phyloP scores from a whole-genome alignment of 345 rosid genomes.

The Camelina laxa region DNA sequence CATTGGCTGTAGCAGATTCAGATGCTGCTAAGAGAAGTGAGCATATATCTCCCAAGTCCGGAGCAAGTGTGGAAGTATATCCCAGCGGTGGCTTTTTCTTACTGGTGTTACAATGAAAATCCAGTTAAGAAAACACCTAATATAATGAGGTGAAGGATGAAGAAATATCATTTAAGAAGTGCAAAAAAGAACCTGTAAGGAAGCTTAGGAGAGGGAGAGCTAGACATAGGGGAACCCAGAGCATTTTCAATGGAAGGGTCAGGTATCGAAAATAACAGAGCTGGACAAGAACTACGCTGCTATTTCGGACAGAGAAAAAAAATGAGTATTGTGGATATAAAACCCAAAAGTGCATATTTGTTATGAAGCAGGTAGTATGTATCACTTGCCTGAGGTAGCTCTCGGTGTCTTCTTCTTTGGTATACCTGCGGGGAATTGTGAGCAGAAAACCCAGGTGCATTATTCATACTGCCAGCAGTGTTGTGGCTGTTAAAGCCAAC shows the following conservation, averaged over 20 bases:
- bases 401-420: slow-evolving; percentile 46
- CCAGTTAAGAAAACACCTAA: not conserved
- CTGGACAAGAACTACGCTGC: slow-evolving; percentile 25
- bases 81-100: slow-evolving; percentile 30
- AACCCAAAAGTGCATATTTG: not conserved
- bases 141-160: slow-evolving; percentile 6
- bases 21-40: slow-evolving; percentile 36
- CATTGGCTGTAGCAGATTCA: slow-evolving; percentile 15
- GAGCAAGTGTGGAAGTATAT: slow-evolving; percentile 18
- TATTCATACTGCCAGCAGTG: slow-evolving; percentile 6
- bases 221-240: slow-evolving; percentile 29
- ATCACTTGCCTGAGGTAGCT: slow-evolving; percentile 44
- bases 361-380: slow-evolving; percentile 2
- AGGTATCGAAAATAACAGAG: slow-evolving; percentile 12
- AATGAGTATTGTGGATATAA: not conserved
- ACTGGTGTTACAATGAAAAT: slow-evolving; percentile 11
- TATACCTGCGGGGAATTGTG: slow-evolving; percentile 26
- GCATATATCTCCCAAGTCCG: slow-evolving; percentile 18
- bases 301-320: slow-evolving; percentile 8
- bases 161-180: not conserved
- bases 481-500: not conserved
- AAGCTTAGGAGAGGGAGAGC: slow-evolving; percentile 44
- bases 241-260: slow-evolving; percentile 20
- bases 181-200: slow-evolving; percentile 41
- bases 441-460: slow-evolving; percentile 9